Evolutionary conservation across 1,139 yeast genomes (phyloP).

Genomic region (Magnusiomyces suaveolens): DNA sequence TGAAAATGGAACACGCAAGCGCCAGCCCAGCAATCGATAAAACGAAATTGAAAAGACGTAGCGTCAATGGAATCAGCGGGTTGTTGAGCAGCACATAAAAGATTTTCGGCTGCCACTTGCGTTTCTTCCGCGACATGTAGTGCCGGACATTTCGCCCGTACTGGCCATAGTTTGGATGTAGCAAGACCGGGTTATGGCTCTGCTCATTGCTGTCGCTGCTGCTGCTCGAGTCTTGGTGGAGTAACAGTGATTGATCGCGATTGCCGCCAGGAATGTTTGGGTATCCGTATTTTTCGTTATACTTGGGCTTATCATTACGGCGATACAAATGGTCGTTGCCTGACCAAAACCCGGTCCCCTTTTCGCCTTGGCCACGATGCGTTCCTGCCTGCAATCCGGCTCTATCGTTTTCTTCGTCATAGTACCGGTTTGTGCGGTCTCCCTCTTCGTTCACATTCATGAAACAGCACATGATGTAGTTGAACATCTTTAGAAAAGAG

Average conservation of each 20-base stretch:
- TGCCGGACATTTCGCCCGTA: conserved; percentile 15
- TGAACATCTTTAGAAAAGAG: not conserved
- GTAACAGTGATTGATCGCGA: not conserved
- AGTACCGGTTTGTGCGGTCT: not conserved
- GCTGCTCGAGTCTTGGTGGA: not conserved
- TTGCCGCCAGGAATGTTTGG: not conserved
- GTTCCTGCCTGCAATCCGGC: not conserved
- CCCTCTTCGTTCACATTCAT: not conserved
- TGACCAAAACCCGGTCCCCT: not conserved
- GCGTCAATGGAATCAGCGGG: conserved; percentile 70
- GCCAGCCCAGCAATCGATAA: conserved; percentile 26
- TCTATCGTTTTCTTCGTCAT: not conserved
- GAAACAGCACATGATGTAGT: conserved; percentile 4
- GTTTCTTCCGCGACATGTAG: conserved; percentile 2
- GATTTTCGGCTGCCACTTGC: conserved; percentile 52
- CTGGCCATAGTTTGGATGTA: conserved; percentile 10
- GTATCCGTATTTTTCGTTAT: not conserved
- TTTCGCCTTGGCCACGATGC: not conserved
- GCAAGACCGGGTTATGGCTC: not conserved
- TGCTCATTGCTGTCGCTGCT: not conserved
- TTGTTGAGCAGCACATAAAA: conserved; percentile 55
- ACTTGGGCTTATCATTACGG: not conserved
- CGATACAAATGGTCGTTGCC: not conserved
- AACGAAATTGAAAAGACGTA: conserved; percentile 58
- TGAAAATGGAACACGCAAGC: conserved; percentile 19